Base-by-base conservation (phyloP, 169 alveolate genomes). In the Plasmodium gallinaceum region DNA sequence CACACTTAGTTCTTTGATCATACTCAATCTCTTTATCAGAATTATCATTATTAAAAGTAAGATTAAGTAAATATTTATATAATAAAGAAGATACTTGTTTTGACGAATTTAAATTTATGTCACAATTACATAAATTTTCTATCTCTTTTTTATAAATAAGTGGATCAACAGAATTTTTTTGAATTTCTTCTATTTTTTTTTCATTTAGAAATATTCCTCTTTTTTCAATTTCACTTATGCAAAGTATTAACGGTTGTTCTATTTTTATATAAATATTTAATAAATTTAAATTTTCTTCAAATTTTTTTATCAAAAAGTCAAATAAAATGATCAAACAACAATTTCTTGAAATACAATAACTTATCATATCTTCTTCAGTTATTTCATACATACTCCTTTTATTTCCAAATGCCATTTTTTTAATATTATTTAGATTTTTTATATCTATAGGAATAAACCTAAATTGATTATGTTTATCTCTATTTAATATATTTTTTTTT, bases 71-170 rank as follows among this genome's bases (percentile, higher is more conserved):
- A 16, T 62, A 9, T 76, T n/a, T 46, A 32, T 70, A 85, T 60
- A 85, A n/a, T 16, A 85, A 46, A 5, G 85, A 60, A 8, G 93
- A 54, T 0, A 88, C 93, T 51, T 88, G 93, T 22, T 88, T 88
- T 22, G 93, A 88, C 0, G 93, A 88, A 61, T 88, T 88, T 43
- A 88, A 68, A 54, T 88, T 88, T 45, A 88, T 66, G 62, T 58
- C 62, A 62, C 85, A 88, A 0, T 61, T 42, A 46, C 90, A 75
- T 39, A 88, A 64, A 24, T 71, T 26, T 20, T 75, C 88, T 22
- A 88, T 88, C 42, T 88, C 83, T 16, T 88, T 39, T 52, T 74
- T 76, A 74, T 75, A 75, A 7, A 69, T 71, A 20, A 54, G 18
- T 24, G 93, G 93, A 58, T 88, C 52, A 54, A 48, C 48, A 9